Evolutionary conservation across 2,329 filamentous ascomycete species (phyloP).

Genomic region (Neocucurbitaria cava): DNA sequence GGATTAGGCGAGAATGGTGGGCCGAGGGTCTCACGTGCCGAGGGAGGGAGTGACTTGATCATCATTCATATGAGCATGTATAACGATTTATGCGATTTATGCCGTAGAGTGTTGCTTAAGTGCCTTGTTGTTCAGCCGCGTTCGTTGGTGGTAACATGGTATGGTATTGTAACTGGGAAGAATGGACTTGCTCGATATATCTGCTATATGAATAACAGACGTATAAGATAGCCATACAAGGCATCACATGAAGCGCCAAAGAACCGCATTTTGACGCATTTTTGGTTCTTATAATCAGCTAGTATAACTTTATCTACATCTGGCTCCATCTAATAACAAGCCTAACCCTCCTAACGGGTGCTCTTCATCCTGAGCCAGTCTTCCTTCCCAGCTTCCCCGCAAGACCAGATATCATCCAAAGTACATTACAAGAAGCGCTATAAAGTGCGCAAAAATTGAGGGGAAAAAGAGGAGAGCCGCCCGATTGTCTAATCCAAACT

Average conservation of each 20-base stretch:
- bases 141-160: no score
- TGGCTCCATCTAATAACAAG: neutral
- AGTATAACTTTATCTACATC: neutral
- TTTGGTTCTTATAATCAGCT: neutral
- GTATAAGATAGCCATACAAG: neutral
- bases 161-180: no score
- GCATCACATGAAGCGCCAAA: no score
- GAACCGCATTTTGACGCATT: no score
- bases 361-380: neutral
- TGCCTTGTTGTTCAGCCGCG: no score
- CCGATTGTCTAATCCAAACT: neutral
- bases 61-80: neutral
- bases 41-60: neutral
- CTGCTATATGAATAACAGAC: neutral
- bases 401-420: neutral
- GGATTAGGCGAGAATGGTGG: neutral
- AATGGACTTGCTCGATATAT: no score
- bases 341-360: neutral
- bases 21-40: neutral
- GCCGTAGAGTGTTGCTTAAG: neutral
- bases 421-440: slow-evolving; percentile 1
- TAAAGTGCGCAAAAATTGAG: neutral
- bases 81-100: neutral
- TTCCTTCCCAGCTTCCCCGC: neutral
- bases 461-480: neutral